These are phyloP conservation scores for Mycena maculata DNA, from an alignment of 768 basidiomycete genomes.

Conservation along the genomic window DNA sequence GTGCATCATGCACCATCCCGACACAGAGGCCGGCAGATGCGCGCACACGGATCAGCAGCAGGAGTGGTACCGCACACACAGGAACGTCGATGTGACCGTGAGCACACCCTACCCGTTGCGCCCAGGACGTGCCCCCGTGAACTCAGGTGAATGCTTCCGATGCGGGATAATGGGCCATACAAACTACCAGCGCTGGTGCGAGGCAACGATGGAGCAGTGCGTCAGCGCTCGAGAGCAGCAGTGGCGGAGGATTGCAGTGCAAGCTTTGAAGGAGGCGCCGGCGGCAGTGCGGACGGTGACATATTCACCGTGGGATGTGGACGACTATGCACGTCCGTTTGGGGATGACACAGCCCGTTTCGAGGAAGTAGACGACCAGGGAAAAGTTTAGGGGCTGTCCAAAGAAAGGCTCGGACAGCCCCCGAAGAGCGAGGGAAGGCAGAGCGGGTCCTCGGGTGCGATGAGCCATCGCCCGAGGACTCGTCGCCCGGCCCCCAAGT, in stretches of 20 bases:
- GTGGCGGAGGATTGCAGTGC: slow-evolving; percentile 7
- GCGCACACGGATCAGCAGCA: slow-evolving; percentile 15
- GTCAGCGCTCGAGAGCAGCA: not conserved
- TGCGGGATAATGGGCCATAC: slow-evolving; percentile 8
- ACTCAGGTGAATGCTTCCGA: slow-evolving; percentile 25
- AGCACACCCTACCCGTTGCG: slow-evolving; percentile 22
- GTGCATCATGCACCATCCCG: not conserved
- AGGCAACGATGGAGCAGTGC: not conserved
- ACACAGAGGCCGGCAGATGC: not conserved
- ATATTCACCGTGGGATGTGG: not conserved
- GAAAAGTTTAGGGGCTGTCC: slow-evolving; percentile 15
- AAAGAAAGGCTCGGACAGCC: no score
- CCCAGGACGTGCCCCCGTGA: slow-evolving; percentile 14
- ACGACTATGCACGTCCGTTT: not conserved
- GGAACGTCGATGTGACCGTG: not conserved
- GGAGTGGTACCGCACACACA: not conserved
- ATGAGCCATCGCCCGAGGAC: slow-evolving; percentile 13
- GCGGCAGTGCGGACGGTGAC: not conserved
- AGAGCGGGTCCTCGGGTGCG: slow-evolving; percentile 3
- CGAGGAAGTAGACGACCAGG: slow-evolving; percentile 10
- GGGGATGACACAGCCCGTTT: not conserved
- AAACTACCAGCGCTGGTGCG: not conserved
- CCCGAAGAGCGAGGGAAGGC: slow-evolving; percentile 8
- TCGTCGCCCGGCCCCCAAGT: not conserved
- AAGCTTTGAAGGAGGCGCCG: not conserved